Evolutionary conservation across 2,329 filamentous ascomycete genomes (phyloP), one percentile per base, ranked within the genome.

Genomic region (Pseudogymnoascus destructans): DNA sequence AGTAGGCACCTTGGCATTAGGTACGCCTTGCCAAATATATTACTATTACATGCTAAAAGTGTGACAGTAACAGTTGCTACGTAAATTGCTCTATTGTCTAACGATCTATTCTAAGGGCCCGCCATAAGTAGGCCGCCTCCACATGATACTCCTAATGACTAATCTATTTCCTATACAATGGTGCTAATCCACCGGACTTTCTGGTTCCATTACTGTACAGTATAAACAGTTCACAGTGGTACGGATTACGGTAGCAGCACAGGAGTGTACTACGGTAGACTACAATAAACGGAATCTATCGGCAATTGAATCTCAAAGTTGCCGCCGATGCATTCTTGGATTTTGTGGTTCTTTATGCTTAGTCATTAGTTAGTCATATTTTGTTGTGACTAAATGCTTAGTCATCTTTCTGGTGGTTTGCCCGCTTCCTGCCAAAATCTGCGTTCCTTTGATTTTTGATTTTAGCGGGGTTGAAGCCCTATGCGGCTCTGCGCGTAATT

Each of bases 381-480:
- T 30, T 4, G 21, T 15, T 49, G 13, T 49, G 8, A 15, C 13
- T 15, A 13, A 42, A 25, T 15, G 27, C 40, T 49, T 49, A 49
- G 40, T 49, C 40, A 49, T 49, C 42, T 9, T 13, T 25, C 19
- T 2, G 3, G 13, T 15, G 9, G 8, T 49, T 49, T 27, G 21
- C 42, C 23, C 42, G 13, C 35, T 35, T 35, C 21, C 40, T 52
- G 46, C 46, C 46, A 52, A 30, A 52, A 52, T 30, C 25, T 30
- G n/a, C 25, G 23, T 27, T 52, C 46, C 21, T 25, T 10, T n/a
- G n/a, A n/a, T n/a, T n/a, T n/a, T 30, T 9, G n/a, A 52, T 52
- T 56, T 56, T 56, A 56, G 54, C 54, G 54, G 54, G 54, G 54
- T 56, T 56, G 54, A 56, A 56, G 54, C 54, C 54, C 54, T 56